phyloP scores from a whole-genome alignment of 257 asterid species.

The Sherardia arvensis region DNA sequence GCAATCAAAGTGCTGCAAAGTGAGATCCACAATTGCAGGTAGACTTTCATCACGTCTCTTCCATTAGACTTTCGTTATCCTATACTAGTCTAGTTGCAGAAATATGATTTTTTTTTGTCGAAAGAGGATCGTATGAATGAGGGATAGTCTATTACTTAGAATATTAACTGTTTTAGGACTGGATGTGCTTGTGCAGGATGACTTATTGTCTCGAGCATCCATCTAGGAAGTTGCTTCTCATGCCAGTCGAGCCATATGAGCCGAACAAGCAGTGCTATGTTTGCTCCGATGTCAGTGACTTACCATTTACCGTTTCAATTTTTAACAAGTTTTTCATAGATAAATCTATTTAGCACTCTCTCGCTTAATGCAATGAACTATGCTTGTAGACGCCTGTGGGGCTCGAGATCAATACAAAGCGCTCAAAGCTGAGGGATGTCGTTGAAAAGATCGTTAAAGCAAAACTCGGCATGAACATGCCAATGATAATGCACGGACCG shows the following conservation, averaged over 20 bases:
- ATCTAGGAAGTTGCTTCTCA: conserved; percentile 79
- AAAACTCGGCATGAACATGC: conserved; percentile 86
- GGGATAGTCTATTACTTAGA: background rate
- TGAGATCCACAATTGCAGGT: conserved; percentile 68
- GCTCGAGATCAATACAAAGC: conserved; percentile 72
- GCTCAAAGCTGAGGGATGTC: conserved; percentile 78
- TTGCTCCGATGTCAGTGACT: conserved; percentile 74
- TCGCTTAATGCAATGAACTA: conserved; percentile 18
- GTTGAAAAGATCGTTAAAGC: conserved; percentile 85
- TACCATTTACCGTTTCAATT: background rate
- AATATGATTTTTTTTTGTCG: background rate
- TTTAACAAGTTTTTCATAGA: background rate
- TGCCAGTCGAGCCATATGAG: conserved; percentile 96
- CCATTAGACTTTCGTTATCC: too few relatives aligned
- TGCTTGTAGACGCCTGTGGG: conserved; percentile 74
- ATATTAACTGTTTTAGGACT: background rate
- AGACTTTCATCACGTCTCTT: conserved; percentile 7
- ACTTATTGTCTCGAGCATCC: conserved; percentile 96
- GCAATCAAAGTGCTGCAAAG: conserved; percentile 86
- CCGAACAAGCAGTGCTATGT: conserved; percentile 85
- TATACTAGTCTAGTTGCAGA: background rate
- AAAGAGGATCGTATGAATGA: background rate
- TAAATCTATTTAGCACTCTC: background rate
- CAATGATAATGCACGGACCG: conserved; percentile 79
- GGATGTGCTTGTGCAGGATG: conserved; percentile 53